A percentile compares a stretch with the other conserved stretches of the same genome.
phyloP scores from a whole-genome alignment of 2,329 filamentous ascomycete species.

The Chalara sp. region DNA sequence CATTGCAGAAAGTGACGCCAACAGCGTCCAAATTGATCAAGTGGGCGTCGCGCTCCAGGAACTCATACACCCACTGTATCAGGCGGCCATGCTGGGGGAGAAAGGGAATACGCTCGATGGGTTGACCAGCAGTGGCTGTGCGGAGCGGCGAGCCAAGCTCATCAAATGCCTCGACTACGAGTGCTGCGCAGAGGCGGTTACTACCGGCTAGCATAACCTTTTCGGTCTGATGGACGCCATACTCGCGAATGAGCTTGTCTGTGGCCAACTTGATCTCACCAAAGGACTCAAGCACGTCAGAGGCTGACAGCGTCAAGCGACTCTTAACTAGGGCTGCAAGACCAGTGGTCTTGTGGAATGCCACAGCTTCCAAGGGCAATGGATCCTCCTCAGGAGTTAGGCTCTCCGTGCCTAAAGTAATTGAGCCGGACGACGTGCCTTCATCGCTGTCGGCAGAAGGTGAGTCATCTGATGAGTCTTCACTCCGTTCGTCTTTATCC shows the following conservation, averaged over 20 bases:
- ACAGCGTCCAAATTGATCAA: slow-evolving; percentile 12
- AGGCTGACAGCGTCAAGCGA: neutral
- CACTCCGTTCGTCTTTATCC: no score
- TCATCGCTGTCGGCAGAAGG: no score
- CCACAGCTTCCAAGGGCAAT: no score
- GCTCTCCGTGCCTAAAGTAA: no score
- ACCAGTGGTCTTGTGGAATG: no score
- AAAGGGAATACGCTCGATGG: slow-evolving; percentile 13
- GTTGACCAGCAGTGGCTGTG: slow-evolving; percentile 14
- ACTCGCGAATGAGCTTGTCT: slow-evolving; percentile 11
- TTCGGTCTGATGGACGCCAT: slow-evolving; percentile 17
- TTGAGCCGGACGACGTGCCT: no score
- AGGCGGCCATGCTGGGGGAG: slow-evolving; percentile 23
- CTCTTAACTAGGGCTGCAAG: no score
- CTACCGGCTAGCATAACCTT: slow-evolving; percentile 22
- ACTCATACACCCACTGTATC: slow-evolving; percentile 20
- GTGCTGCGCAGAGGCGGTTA: slow-evolving; percentile 23
- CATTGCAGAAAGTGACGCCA: slow-evolving; percentile 10
- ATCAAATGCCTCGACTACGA: slow-evolving; percentile 26
- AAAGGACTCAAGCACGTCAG: slow-evolving; percentile 9
- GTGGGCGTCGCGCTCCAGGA: slow-evolving; percentile 20
- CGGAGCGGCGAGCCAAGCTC: slow-evolving; percentile 23
- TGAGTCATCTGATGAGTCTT: no score
- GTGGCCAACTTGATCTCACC: slow-evolving; percentile 7
- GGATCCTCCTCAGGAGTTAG: no score